Conservation (phyloP, 2,329 filamentous ascomycete species). For the Trichothecium sympodiale region DNA sequence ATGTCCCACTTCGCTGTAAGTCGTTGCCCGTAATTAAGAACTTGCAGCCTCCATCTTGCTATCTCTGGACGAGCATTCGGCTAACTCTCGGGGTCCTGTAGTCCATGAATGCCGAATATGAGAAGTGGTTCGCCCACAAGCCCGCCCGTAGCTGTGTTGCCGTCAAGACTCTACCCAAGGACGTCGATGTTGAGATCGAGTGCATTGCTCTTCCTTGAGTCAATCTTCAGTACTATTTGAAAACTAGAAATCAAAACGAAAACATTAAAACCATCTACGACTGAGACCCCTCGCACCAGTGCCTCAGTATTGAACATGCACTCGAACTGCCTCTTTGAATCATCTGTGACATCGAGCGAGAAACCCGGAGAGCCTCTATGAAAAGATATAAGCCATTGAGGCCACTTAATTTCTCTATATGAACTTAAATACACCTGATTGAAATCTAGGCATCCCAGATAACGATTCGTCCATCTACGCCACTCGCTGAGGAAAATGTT, state of each 20-base stretch:
- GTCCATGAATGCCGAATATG: conserved; percentile 78
- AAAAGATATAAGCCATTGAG: too few species aligned
- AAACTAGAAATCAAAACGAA: neutral
- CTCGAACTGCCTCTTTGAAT: too few species aligned
- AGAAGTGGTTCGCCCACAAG: conserved; percentile 73
- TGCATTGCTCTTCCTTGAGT: conserved; percentile 60
- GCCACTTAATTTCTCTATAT: neutral
- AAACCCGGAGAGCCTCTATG: too few species aligned
- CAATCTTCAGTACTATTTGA: conserved; percentile 1
- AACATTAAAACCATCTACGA: neutral
- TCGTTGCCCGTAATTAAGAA: conserved; percentile 5
- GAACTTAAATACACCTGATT: neutral
- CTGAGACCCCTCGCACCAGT: too few species aligned
- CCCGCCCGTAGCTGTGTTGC: conserved; percentile 84
- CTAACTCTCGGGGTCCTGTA: conserved; percentile 11
- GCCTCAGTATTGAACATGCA: too few species aligned
- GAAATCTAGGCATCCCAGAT: conserved; percentile 56
- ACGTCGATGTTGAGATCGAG: conserved; percentile 83
- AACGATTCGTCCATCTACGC: conserved; percentile 72
- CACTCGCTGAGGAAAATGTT: conserved; percentile 48
- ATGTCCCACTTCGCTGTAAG: conserved; percentile 73
- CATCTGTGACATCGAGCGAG: too few species aligned
- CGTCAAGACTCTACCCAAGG: conserved; percentile 79
- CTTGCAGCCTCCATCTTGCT: neutral
- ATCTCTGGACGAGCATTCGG: neutral